Conservation (phyloP, 2,329 filamentous ascomycete genomes). For the Alternaria arborescens region DNA sequence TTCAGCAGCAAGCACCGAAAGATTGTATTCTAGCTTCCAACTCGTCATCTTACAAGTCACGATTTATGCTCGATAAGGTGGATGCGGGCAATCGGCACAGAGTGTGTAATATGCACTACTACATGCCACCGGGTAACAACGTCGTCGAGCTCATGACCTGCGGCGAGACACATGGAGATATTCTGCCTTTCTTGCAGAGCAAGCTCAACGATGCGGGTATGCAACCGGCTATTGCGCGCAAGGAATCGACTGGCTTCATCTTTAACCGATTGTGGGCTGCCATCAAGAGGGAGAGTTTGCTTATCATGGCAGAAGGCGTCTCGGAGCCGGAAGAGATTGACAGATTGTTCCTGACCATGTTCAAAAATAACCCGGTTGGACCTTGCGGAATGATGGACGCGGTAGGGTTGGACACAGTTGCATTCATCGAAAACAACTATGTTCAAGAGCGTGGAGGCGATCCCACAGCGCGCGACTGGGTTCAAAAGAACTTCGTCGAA, state of each 20-base stretch:
- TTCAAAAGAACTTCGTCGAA: slow-evolving; percentile 57
- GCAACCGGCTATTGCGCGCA: slow-evolving; percentile 54
- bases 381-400: slow-evolving; percentile 59
- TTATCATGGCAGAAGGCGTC: slow-evolving; percentile 61
- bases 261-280: slow-evolving; percentile 67
- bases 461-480: slow-evolving; percentile 54
- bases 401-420: slow-evolving; percentile 63
- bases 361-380: slow-evolving; percentile 26
- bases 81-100: slow-evolving; percentile 44
- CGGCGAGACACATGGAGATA: slow-evolving; percentile 53
- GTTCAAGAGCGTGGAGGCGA: slow-evolving; percentile 59
- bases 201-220: slow-evolving; percentile 54
- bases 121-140: slow-evolving; percentile 56
- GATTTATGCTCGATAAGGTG: slow-evolving; percentile 59
- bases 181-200: slow-evolving; percentile 59
- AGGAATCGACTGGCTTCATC: slow-evolving; percentile 63
- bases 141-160: slow-evolving; percentile 65
- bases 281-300: slow-evolving; percentile 62
- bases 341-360: slow-evolving; percentile 56
- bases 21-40: slow-evolving; percentile 63
- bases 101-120: slow-evolving; percentile 60
- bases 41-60: slow-evolving; percentile 62
- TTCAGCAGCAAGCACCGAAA: slow-evolving; percentile 53
- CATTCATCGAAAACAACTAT: slow-evolving; percentile 64
- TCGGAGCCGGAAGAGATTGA: slow-evolving; percentile 61